Evolutionary conservation across 768 basidiomycete genomes (phyloP).

Genomic region (Suillus cothurnatus): DNA sequence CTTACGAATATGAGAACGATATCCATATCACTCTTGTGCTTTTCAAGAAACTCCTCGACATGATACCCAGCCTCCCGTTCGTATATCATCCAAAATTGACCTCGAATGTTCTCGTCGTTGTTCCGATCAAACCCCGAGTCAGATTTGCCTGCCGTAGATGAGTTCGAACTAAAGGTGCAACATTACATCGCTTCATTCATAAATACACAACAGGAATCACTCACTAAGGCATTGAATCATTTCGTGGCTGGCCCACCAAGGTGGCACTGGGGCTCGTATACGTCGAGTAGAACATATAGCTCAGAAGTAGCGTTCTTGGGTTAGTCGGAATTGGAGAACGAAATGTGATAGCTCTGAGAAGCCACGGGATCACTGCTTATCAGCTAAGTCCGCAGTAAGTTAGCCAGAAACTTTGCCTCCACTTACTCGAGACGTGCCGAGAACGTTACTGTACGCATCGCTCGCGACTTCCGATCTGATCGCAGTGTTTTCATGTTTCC

Average conservation of each 20-base stretch:
- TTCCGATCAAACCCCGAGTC: not conserved
- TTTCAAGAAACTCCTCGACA: conserved; percentile 20
- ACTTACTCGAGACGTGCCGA: not conserved
- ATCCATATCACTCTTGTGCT: conserved; percentile 21
- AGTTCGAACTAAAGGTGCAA: not conserved
- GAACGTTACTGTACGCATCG: not conserved
- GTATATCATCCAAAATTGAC: conserved; percentile 19
- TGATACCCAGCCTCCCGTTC: conserved; percentile 17
- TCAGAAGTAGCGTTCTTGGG: not conserved
- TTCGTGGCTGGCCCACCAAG: not conserved
- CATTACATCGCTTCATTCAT: not conserved
- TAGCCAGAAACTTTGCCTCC: not conserved
- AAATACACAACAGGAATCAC: not conserved
- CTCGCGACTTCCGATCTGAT: not conserved
- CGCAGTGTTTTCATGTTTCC: not conserved
- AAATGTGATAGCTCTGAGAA: not conserved
- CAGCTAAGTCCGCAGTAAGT: not conserved
- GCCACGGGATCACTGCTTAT: not conserved
- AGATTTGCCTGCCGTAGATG: not conserved
- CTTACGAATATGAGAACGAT: conserved; percentile 26
- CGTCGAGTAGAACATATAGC: not conserved
- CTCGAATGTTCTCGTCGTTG: not conserved
- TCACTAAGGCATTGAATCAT: not conserved
- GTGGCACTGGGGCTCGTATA: not conserved
- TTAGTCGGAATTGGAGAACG: not conserved